Evolutionary conservation across 2,329 filamentous ascomycete species (phyloP), one percentile per base, ranked within the genome.

Genomic region (Ophiostoma sp.): DNA sequence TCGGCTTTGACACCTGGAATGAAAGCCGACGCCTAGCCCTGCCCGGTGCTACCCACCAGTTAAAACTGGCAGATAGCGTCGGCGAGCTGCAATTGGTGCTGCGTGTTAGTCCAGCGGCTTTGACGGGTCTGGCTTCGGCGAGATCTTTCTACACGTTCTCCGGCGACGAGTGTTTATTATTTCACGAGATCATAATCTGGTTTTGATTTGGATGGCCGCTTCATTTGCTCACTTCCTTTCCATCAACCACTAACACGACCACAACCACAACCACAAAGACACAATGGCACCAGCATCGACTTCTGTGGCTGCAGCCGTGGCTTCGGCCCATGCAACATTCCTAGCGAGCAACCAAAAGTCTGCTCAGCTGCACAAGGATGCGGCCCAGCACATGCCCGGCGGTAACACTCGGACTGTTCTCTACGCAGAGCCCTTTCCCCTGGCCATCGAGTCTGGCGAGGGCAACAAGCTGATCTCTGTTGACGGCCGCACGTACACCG

Each of bases 381-480:
- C 70, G 0, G 65, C 63, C 0, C 62, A 64, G 2, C 69, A 71
- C 60, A 71, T 75, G 68, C 71, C 71, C n/a, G 71, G 71, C 16
- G 81, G 81, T 41, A 82, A 82, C 72, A 83, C 81, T 6, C 76
- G 81, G 66, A 79, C 78, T 0, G 77, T 81, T 4, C 76, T 83
- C 5, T 75, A 79, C 72, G 75, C 75, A 40, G 71, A 73, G 9
- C 78, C 78, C 2, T 80, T 77, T 68, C 78, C 78, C 1, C 64
- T 79, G 5, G 71, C 71, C 67, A 78, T 79, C 67, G 67, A 70
- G 27, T 73, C 70, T 42, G 74, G 76, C 18, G 62, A 72, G 49
- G 73, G 74, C 55, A 67, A 73, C 67, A 71, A 71, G 62, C 70
- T 79, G 40, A 76, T 65, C 14, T 67, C 68, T 5, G 71, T 73